Evolutionary conservation across 1,139 yeast genomes (phyloP), one percentile per base, ranked within the genome.

Genomic region (Yamadazyma triangularis): DNA sequence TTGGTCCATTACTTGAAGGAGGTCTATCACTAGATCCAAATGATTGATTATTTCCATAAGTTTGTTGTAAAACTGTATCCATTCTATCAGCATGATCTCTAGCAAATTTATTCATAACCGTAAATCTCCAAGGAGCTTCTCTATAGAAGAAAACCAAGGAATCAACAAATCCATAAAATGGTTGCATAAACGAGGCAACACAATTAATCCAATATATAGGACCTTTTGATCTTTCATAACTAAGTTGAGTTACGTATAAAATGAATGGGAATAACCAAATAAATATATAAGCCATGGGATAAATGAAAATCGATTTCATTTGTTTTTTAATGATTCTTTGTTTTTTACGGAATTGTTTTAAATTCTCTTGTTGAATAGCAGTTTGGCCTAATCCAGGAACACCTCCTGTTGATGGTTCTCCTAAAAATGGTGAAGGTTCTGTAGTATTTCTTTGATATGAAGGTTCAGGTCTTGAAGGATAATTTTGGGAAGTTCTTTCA

Each of bases 261-360:
- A 81, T 71, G 39, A 86, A 73, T 1, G 96, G 96, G 42, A 85
- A 80, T 11, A 81, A 51, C 95, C 96, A 87, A 29, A 87, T 58
- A 25, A 84, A 64, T 34, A 84, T 66, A 53, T 86, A 88, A 1
- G 95, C 84, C 25, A 82, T 61, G 2, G 96, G 96, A 52, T 88
- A 88, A 25, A 88, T 69, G 53, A 88, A 86, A 30, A 88, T 81
- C 13, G 83, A 70, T 43, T 79, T 79, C 72, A 86, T 78, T 56
- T 87, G 95, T 37, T 79, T 79, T 48, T 81, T 79, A 34, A 88
- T 84, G 42, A 76, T 70, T 23, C 69, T 57, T 42, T 86, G 79
- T 19, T 91, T 66, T 34, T 64, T 58, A 39, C 77, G 70, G 58
- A 82, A 81, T 40, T 67, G 70, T 28, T 66, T 67, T 53, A 79